Conservation (phyloP, 371 early-diverging fungal species). For the Syncephalis fuscata region DNA sequence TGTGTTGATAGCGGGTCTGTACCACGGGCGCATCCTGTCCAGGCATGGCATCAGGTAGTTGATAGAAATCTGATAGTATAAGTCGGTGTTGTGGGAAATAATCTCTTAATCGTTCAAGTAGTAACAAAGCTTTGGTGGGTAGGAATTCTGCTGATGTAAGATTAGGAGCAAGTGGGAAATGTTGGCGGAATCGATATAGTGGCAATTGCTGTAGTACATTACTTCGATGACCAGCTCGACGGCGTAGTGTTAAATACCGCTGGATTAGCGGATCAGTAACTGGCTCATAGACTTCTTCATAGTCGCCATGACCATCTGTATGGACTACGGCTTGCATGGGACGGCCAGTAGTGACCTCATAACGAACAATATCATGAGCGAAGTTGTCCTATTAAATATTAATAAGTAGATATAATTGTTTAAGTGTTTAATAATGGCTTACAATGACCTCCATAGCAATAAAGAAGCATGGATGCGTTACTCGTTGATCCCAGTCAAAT, state of each 20-base stretch:
- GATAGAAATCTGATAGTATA: slow-evolving; percentile 75
- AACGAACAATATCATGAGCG: slow-evolving; percentile 85
- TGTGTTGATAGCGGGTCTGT: slow-evolving; percentile 74
- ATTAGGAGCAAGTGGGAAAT: slow-evolving; percentile 72
- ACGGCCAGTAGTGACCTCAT: slow-evolving; percentile 45
- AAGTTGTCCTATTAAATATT: slow-evolving; percentile 61
- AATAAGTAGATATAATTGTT: not conserved
- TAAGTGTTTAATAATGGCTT: slow-evolving; percentile 12
- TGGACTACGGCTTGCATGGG: slow-evolving; percentile 72
- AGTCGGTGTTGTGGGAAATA: slow-evolving; percentile 82
- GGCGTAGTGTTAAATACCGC: slow-evolving; percentile 45
- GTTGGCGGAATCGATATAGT: slow-evolving; percentile 25
- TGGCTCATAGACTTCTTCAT: slow-evolving; percentile 69
- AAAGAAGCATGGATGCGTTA: slow-evolving; percentile 66
- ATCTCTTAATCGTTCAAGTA: slow-evolving; percentile 51
- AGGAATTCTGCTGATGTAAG: slow-evolving; percentile 72
- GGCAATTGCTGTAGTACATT: slow-evolving; percentile 35
- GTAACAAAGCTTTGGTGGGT: slow-evolving; percentile 69
- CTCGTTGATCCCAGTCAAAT: slow-evolving; percentile 74
- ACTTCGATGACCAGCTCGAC: slow-evolving; percentile 31
- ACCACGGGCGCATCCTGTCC: slow-evolving; percentile 87
- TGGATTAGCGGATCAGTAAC: slow-evolving; percentile 55
- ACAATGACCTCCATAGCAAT: slow-evolving; percentile 88
- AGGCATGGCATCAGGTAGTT: slow-evolving; percentile 60
- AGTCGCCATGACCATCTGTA: slow-evolving; percentile 64